A percentile compares a stretch with the other conserved stretches of the same genome.
Conservation (phyloP, 371 early-diverging fungal species). For the Mortierella sp. region DNA sequence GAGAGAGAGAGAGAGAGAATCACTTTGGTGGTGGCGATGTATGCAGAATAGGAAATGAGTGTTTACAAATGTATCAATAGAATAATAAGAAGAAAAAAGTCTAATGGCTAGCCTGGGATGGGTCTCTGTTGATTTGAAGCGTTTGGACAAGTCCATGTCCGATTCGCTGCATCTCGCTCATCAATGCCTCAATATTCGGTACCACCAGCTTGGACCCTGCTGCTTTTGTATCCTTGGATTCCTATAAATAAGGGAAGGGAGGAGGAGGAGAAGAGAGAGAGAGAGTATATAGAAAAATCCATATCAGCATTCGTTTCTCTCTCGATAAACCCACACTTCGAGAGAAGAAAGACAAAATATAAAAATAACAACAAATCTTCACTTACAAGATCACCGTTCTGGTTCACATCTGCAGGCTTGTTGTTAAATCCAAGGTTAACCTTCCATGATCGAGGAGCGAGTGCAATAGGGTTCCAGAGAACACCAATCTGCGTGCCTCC, state of each 20-base stretch:
- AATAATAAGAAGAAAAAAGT: too few relatives aligned
- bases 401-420: constrained; percentile 65
- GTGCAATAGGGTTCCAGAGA: constrained; percentile 70
- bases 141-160: constrained; percentile 48
- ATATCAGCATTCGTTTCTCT: not conserved
- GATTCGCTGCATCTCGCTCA: constrained; percentile 62
- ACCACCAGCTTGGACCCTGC: constrained; percentile 59
- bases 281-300: not conserved
- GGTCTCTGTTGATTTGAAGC: constrained; percentile 35
- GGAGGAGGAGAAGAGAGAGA: constrained; percentile 1
- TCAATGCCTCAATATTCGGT: constrained; percentile 75
- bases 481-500: constrained; percentile 83
- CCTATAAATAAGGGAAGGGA: constrained; percentile 13
- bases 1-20: not conserved
- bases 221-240: constrained; percentile 54
- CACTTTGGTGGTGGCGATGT: not conserved
- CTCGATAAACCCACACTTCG: not conserved
- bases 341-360: too few relatives aligned
- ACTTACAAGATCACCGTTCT: constrained; percentile 61
- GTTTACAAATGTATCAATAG: too few relatives aligned
- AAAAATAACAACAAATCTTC: not conserved
- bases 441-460: constrained; percentile 73
- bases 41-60: not conserved
- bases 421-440: constrained; percentile 70
- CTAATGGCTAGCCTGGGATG: constrained; percentile 16